A percentile compares a stretch with the other conserved stretches of the same genome.
Conservation (phyloP, 331 rosid genomes). For the Acacia concinna region DNA sequence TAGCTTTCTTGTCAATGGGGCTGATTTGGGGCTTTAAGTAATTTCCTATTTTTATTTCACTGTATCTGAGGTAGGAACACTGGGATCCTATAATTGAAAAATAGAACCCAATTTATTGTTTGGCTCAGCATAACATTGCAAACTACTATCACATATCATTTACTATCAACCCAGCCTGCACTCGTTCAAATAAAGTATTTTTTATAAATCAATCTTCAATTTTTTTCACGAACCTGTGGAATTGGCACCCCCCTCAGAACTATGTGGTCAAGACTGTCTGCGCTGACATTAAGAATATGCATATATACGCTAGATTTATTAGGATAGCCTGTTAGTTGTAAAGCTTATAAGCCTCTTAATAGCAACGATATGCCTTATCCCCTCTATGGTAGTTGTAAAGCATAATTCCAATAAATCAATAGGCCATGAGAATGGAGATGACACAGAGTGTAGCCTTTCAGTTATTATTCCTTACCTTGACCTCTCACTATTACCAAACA, state of each 20-base stretch:
- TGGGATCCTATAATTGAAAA: constrained; percentile 37
- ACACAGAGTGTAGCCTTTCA: background rate
- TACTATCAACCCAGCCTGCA: background rate
- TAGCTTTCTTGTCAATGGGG: constrained; percentile 29
- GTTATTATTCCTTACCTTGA: background rate
- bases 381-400: background rate
- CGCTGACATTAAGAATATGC: background rate
- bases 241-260: constrained; percentile 2
- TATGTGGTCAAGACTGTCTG: background rate
- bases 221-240: background rate
- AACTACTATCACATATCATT: constrained; percentile 7
- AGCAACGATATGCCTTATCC: background rate
- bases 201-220: constrained; percentile 16
- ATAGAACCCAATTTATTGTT: constrained; percentile 11
- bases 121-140: constrained; percentile 29
- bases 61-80: constrained; percentile 19
- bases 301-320: constrained; percentile 1
- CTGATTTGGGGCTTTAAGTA: constrained; percentile 19
- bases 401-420: background rate
- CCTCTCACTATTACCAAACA: background rate
- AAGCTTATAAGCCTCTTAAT: background rate
- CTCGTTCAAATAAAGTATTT: constrained; percentile 12
- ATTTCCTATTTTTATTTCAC: constrained; percentile 27
- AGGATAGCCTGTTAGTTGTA: background rate
- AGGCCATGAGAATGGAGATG: background rate